Conservation (phyloP, 148 eudicot genomes). For the Spergularia marina region DNA sequence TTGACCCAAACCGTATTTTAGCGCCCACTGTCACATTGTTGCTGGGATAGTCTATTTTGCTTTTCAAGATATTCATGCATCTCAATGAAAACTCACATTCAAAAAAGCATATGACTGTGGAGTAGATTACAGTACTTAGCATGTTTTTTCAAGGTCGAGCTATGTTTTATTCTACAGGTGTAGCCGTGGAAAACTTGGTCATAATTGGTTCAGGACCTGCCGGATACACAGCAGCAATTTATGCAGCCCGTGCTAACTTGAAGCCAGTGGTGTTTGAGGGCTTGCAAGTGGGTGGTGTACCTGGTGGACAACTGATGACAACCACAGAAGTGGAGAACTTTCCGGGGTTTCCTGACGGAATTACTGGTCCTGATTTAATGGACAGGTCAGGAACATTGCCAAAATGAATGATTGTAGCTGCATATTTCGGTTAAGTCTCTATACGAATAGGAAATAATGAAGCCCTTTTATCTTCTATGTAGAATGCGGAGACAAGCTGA, state of each 20-base stretch:
- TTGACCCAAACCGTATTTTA: too few species aligned
- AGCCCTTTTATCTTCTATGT: constrained; percentile 10
- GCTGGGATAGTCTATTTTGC: too few species aligned
- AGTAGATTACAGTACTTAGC: not conserved
- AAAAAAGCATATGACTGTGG: too few species aligned
- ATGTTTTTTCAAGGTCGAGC: not conserved
- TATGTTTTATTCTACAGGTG: constrained; percentile 38
- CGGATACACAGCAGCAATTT: constrained; percentile 97
- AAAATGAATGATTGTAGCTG: not conserved
- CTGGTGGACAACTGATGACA: constrained; percentile 99
- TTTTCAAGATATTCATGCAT: too few species aligned
- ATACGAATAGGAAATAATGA: not conserved
- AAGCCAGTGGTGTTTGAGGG: constrained; percentile 98
- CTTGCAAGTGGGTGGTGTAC: constrained; percentile 92
- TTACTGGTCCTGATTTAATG: constrained; percentile 98
- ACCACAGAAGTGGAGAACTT: constrained; percentile 98
- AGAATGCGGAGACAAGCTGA: constrained; percentile 95
- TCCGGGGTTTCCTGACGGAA: constrained; percentile 98
- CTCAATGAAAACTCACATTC: too few species aligned
- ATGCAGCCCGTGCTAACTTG: constrained; percentile 97
- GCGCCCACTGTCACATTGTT: too few species aligned
- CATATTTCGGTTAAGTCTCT: not conserved
- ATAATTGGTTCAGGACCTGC: constrained; percentile 99
- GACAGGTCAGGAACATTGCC: constrained; percentile 50
- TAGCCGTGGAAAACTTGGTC: constrained; percentile 72